Percentiles rank a stretch among this genome's conserved stretches.
Conservation (phyloP, 352 stramenopile genomes). For the Phytophthora fragariaefolia region DNA sequence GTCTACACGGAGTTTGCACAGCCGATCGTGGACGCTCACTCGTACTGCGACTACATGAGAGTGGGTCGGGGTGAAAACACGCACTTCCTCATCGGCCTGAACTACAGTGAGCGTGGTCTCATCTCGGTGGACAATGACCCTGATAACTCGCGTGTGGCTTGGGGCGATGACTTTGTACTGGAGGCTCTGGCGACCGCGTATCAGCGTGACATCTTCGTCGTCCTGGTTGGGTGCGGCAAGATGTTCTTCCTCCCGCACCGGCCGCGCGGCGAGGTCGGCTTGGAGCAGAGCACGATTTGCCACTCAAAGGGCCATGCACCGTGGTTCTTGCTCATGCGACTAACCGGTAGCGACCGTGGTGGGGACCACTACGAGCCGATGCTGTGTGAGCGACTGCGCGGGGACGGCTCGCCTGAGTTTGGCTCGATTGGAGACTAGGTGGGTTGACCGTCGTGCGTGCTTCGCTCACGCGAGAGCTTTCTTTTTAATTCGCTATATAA, state of each 20-base stretch:
- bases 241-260: constrained; percentile 91
- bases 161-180: constrained; percentile 88
- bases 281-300: constrained; percentile 52
- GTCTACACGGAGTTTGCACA: constrained; percentile 81
- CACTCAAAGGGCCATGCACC: constrained; percentile 82
- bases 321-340: constrained; percentile 90
- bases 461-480: constrained; percentile 10
- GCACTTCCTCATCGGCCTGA: constrained; percentile 82
- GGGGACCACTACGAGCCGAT: constrained; percentile 91
- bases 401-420: constrained; percentile 86
- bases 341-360: constrained; percentile 83
- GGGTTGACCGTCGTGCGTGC: constrained; percentile 7
- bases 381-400: constrained; percentile 82
- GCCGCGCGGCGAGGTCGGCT: constrained; percentile 50
- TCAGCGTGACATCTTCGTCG: constrained; percentile 89
- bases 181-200: constrained; percentile 87
- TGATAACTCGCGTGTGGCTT: constrained; percentile 81
- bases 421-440: constrained; percentile 80
- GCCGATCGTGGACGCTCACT: constrained; percentile 71
- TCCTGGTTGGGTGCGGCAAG: constrained; percentile 86
- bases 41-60: constrained; percentile 90
- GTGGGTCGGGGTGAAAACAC: constrained; percentile 77
- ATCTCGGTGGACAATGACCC: constrained; percentile 86
- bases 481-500: constrained; percentile 41
- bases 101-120: constrained; percentile 79